phyloP scores from a whole-genome alignment of 108 stramenopile genomes.

The Pseudonitzschia multistriata region DNA sequence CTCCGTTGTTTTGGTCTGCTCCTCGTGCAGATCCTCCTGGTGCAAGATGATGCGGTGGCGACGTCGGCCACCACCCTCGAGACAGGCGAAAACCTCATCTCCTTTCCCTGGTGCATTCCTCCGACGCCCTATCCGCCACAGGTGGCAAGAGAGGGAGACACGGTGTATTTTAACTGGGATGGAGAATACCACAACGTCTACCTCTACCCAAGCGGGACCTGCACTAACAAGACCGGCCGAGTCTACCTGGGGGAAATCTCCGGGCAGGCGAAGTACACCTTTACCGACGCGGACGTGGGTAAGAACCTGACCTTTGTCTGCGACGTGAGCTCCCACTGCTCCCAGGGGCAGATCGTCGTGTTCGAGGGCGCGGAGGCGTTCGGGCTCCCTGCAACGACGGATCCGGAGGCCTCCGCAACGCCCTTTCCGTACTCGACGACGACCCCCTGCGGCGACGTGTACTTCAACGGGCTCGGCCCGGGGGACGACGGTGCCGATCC shows the following conservation, averaged over 20 bases:
- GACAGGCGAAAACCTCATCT: no score
- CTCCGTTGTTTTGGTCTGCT: no score
- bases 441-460: not conserved
- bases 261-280: not conserved
- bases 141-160: not conserved
- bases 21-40: no score
- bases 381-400: not conserved
- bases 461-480: not conserved
- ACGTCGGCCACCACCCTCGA: no score
- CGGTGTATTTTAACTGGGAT: not conserved
- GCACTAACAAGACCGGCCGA: slow-evolving; percentile 3
- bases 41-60: no score
- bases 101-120: slow-evolving; percentile 9
- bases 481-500: not conserved
- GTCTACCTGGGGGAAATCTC: slow-evolving; percentile 1
- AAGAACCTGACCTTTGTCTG: slow-evolving; percentile 9
- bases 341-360: not conserved
- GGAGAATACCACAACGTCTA: slow-evolving; percentile 6
- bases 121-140: not conserved
- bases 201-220: not conserved
- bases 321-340: not conserved
- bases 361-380: not conserved
- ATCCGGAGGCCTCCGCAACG: not conserved
- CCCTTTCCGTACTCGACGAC: not conserved
- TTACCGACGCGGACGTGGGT: not conserved